Base-by-base conservation (phyloP, 2,329 filamentous ascomycete species). In the Gnomoniopsis smithogilvyi region DNA sequence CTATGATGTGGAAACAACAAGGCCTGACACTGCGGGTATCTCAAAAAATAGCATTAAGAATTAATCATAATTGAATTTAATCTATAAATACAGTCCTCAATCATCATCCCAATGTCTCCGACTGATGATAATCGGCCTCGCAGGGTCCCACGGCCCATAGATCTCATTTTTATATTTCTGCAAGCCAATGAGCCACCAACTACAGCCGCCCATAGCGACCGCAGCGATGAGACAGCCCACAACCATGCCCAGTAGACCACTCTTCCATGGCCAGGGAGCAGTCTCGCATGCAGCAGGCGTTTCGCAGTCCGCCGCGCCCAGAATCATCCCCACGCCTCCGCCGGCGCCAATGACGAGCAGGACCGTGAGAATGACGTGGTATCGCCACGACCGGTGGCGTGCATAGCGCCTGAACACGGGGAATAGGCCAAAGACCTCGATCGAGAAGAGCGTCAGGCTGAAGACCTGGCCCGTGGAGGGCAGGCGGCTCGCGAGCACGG, bases 81-180 rank as follows among this genome's bases (percentile, higher is more conserved):
- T 41, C 77, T 96, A 62, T 88, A 91, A 62, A 72, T 96, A 67
- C 92, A 96, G 73, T 93, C 91, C 57, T 88, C 78, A 4, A 84
- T 74, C 73, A 51, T 79, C 76, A 53, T 79, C 75, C 81, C 82
- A 85, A 56, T 80, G 76, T 63, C 80, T 78, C 60, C 86, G 79
- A 67, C 88, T 87, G 69, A 92, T 86, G 63, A 95, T 93, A 58
- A 95, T 85, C 11, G 95, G 95, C 70, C 93, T 83, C 7, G 95
- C 95, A 21, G 94, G 93, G 76, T 99, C 95, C 95, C 95, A 99
- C 1, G 95, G 95, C 47, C 95, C 95, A 69, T 93, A 91, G 65
- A 99, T 97, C 75, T 98, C 95, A 72, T 98, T 98, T 80, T 99
- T 99, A 76, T 98, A 99, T 76, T 96, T 94, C 75, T 99, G 95